Evolutionary conservation across 768 basidiomycete species (phyloP).

Genomic region (Solioccasus polychromus): DNA sequence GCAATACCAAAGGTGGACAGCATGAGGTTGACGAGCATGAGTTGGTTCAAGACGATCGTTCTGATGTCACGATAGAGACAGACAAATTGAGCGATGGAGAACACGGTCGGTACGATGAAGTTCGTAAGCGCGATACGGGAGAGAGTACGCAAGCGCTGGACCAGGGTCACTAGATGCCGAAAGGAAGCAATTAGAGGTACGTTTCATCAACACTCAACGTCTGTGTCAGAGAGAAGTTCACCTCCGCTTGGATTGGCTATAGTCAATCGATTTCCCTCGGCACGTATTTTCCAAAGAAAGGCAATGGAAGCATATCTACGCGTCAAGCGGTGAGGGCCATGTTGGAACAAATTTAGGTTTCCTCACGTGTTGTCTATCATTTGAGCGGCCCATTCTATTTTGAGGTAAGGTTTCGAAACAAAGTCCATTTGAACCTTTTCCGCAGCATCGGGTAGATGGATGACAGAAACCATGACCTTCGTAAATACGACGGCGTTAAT

Average conservation of each 20-base stretch:
- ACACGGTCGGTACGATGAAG: conserved; percentile 21
- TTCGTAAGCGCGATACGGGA: conserved; percentile 28
- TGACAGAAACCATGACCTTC: conserved; percentile 8
- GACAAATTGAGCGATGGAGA: conserved; percentile 14
- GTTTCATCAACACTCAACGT: no score
- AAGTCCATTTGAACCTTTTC: conserved; percentile 5
- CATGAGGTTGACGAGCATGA: conserved; percentile 7
- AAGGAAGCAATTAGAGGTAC: no score
- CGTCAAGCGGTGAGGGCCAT: neutral
- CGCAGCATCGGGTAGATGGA: conserved; percentile 6
- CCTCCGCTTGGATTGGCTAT: neutral
- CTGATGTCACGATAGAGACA: neutral
- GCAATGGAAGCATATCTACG: conserved; percentile 7
- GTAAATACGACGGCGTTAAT: conserved; percentile 24
- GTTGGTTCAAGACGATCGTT: neutral
- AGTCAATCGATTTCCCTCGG: neutral
- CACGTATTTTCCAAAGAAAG: conserved; percentile 13
- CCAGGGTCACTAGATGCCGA: neutral
- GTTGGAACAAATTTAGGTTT: neutral
- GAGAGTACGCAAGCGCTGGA: conserved; percentile 13
- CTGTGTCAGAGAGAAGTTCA: neutral
- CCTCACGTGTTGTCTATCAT: conserved; percentile 28
- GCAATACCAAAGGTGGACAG: conserved; percentile 15
- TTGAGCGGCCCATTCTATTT: conserved; percentile 31
- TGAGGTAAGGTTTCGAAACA: conserved; percentile 21